Base-by-base conservation (phyloP, 2,329 filamentous ascomycete species). In the Aspergillus sp. region DNA sequence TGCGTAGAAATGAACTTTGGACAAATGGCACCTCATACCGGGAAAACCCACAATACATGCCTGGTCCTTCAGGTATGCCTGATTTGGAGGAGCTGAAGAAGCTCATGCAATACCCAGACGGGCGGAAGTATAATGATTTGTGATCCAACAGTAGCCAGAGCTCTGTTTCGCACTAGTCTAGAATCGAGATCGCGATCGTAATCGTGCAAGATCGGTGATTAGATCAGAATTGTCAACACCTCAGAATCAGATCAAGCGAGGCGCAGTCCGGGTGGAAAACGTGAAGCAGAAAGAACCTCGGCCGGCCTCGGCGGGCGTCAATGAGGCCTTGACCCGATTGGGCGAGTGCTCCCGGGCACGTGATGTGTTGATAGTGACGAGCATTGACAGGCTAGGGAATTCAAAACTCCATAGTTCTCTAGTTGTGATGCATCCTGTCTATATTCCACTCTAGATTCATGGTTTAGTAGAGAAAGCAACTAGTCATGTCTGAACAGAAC, bases 1-100 rank as follows among this genome's bases (percentile, higher is more conserved):
- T 72, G 38, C 60, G 67, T 32, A 70, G 71, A 59, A 72, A 71
- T 32, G 69, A 72, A 49, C 59, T 71, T 30, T 71, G 70, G 70
- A 70, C 66, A 66, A 72, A 72, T 61, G 66, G 64, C 2, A 68
- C 65, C 6, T 70, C 66, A 2, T 50, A 57, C 15, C 62, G 68
- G 7, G 64, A 72, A 7, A 69, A 72, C 55, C 38, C 64, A 20
- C 62, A 64, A 24, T 72, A 69, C 51, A 69, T 71, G 64, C 70
- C 69, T 3, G 70, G 70, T 0, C 70, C 68, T n/a, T 65, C 62
- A 7, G 69, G 69, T 0, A 71, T 71, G 70, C 69, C 70, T 9
- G 63, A 71, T 55, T 41, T 71, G 24, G 62, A 64, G 48, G 58
- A 62, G 50, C 17, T 71, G 24, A 67, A 69, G 44, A 57, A 60